Evolutionary conservation across 305 asterid genomes (phyloP), one percentile per base, ranked within the genome.

Genomic region (Rubia balearica): DNA sequence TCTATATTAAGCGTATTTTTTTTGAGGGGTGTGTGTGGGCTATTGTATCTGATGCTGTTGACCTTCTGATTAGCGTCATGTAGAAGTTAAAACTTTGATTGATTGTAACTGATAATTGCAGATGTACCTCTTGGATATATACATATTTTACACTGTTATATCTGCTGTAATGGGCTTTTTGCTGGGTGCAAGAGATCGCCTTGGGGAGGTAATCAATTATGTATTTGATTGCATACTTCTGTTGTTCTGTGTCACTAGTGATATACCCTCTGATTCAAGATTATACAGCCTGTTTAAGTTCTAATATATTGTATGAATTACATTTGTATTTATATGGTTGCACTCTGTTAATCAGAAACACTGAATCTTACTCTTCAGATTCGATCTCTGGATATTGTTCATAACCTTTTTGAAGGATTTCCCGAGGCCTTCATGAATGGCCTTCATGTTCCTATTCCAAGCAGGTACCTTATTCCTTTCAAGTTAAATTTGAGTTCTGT

Each of bases 161-260:
- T 94, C 99, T 69, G 96, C 98, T 71, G 69, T 94, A 19, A 81
- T 85, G 89, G 98, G 99, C 67, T 91, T 94, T 78, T 87, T 94
- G 83, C 84, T 94, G 70, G 99, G 99, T 62, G 98, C 98, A 67
- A 89, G 96, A 81, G 97, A 90, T 83, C 97, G 98, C 40, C 98
- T 91, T 48, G 99, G 99, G 73, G 99, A 91, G 93, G 99, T 85
- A 79, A 77, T 71, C 24, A 33, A 17, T 16, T 17, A 30, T 45
- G 19, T 75, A 74, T 57, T 67, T 67, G 7, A 49, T 16, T 40
- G 6, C 33, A 49, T 67, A 8, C 71, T 79, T 69, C 51, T 56
- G 61, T 6, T 17, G 61, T 62, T 53, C 30, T 5, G 43, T 33
- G 43, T 8, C 16, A 64, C 67, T 62, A 6, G 10, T 60, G 65